Evolutionary conservation across 345 rosid genomes (phyloP).

Genomic region (Camelina hispida): DNA sequence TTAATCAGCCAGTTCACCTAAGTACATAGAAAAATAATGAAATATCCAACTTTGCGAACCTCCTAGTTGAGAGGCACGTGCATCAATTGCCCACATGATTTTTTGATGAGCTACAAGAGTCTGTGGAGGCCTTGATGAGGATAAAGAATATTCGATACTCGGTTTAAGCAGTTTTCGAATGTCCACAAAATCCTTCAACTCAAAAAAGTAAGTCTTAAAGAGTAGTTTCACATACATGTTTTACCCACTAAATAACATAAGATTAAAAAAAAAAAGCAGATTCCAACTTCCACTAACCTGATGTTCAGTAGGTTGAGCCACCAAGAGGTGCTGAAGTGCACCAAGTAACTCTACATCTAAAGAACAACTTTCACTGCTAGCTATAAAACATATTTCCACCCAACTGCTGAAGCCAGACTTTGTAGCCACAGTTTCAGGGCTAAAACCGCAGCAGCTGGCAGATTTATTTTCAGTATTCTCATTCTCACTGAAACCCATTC

Average conservation of each 20-base stretch:
- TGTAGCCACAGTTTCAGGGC: slow-evolving; percentile 57
- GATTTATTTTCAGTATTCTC: slow-evolving; percentile 40
- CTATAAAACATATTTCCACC: slow-evolving; percentile 56
- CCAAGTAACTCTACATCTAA: slow-evolving; percentile 74
- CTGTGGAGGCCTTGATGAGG: slow-evolving; percentile 81
- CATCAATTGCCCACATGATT: slow-evolving; percentile 80
- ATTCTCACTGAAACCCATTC: slow-evolving; percentile 39
- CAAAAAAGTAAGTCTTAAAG: slow-evolving; percentile 23
- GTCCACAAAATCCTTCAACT: slow-evolving; percentile 53
- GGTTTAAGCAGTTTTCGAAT: slow-evolving; percentile 54
- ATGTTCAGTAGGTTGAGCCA: slow-evolving; percentile 47
- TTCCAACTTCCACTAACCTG: slow-evolving; percentile 52
- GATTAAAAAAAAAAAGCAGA: background rate
- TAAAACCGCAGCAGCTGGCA: slow-evolving; percentile 59
- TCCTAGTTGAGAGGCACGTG: slow-evolving; percentile 61
- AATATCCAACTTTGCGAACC: slow-evolving; percentile 45
- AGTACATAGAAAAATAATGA: slow-evolving; percentile 18
- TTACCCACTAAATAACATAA: slow-evolving; percentile 5
- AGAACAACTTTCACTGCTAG: slow-evolving; percentile 67
- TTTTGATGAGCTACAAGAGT: slow-evolving; percentile 78
- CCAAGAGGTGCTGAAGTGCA: slow-evolving; percentile 62
- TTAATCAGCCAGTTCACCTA: slow-evolving; percentile 24
- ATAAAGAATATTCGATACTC: slow-evolving; percentile 61
- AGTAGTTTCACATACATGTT: slow-evolving; percentile 11
- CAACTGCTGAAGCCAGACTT: slow-evolving; percentile 60